Percentiles rank a stretch among this genome's conserved stretches.
phyloP scores from a whole-genome alignment of 768 basidiomycete genomes.

The Amanita brunnescens region DNA sequence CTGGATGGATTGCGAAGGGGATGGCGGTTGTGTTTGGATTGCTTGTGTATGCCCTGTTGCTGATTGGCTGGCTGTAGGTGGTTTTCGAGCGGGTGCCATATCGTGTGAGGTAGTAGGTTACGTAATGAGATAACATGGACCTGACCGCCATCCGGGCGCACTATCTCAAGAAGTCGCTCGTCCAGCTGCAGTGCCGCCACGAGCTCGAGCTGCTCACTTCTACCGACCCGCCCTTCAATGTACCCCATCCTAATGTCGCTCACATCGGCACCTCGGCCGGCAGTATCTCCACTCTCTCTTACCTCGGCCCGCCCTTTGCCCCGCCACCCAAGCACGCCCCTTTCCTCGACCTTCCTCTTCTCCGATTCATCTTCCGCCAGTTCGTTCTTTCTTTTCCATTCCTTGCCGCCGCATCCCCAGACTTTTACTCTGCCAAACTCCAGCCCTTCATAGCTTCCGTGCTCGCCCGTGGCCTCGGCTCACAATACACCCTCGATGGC shows the following conservation, averaged over 20 bases:
- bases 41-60: constrained; percentile 24
- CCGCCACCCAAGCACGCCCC: constrained; percentile 54
- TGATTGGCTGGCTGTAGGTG: constrained; percentile 44
- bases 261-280: constrained; percentile 18
- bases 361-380: constrained; percentile 85
- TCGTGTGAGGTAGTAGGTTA: constrained; percentile 23
- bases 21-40: constrained; percentile 15
- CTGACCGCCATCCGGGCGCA: constrained; percentile 90
- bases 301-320: constrained; percentile 83
- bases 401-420: constrained; percentile 77
- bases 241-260: constrained; percentile 1
- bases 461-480: constrained; percentile 66
- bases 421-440: constrained; percentile 91
- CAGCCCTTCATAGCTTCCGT: constrained; percentile 88
- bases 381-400: constrained; percentile 95
- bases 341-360: constrained; percentile 71
- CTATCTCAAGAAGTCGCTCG: constrained; percentile 94
- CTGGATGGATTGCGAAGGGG: constrained; percentile 7
- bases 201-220: constrained; percentile 69
- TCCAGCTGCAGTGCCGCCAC: constrained; percentile 74
- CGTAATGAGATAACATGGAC: constrained; percentile 3
- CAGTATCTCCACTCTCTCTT: constrained; percentile 63
- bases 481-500: constrained; percentile 37
- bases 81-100: constrained; percentile 64
- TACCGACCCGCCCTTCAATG: constrained; percentile 20